Percentiles rank a stretch among this genome's conserved stretches.
Conservation (phyloP, 371 early-diverging fungal genomes). For the Conidiobolus incongruus region DNA sequence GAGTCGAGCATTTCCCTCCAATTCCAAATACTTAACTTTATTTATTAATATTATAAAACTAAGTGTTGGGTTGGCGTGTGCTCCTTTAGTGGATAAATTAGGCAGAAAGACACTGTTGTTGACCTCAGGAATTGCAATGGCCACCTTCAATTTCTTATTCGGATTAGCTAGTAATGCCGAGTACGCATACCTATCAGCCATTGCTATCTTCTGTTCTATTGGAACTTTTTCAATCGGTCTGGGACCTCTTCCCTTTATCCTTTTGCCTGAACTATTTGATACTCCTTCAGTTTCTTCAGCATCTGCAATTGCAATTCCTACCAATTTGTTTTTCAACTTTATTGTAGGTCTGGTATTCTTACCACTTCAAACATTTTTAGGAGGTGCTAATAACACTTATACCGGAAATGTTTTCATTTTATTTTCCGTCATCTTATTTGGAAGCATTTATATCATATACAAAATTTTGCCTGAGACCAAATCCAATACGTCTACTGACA, state of each 20-base stretch:
- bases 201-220: conserved; percentile 50
- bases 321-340: conserved; percentile 55
- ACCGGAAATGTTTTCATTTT: background rate
- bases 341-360: conserved; percentile 38
- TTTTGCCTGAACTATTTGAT: conserved; percentile 64
- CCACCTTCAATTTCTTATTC: conserved; percentile 21
- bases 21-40: conserved; percentile 38
- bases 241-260: conserved; percentile 70
- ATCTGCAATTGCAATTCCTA: conserved; percentile 33
- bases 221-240: conserved; percentile 76
- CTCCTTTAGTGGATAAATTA: conserved; percentile 49
- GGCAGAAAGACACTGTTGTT: conserved; percentile 64
- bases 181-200: conserved; percentile 25
- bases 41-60: conserved; percentile 55
- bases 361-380: conserved; percentile 37
- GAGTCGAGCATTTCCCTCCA: conserved; percentile 31
- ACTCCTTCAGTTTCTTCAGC: conserved; percentile 41
- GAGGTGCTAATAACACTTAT: conserved; percentile 3
- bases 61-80: conserved; percentile 40
- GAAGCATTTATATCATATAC: conserved; percentile 19
- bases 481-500: conserved; percentile 16
- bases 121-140: conserved; percentile 33
- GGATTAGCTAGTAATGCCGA: conserved; percentile 27
- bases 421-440: conserved; percentile 12
- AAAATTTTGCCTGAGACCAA: conserved; percentile 62